These are phyloP conservation scores for Suillus decipiens DNA, from an alignment of 768 basidiomycete genomes.

Conservation along the genomic window DNA sequence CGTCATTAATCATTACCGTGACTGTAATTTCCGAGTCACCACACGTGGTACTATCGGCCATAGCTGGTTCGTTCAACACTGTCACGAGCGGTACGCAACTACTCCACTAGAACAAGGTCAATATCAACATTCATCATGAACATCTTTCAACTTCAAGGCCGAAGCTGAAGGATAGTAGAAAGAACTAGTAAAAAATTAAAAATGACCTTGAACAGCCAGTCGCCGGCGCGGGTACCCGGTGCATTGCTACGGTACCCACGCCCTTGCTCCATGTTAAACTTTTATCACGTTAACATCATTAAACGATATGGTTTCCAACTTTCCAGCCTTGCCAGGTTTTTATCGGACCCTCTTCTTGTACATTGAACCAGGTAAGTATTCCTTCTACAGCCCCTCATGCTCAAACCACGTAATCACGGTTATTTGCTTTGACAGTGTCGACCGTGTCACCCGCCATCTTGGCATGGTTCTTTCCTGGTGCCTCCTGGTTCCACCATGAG, in stretches of 20 bases:
- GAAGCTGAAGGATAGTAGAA: background rate
- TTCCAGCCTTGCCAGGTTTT: constrained; percentile 61
- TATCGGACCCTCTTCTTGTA: constrained; percentile 66
- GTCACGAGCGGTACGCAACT: too few species aligned
- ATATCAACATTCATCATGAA: too few species aligned
- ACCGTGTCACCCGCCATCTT: constrained; percentile 52
- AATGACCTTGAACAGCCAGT: background rate
- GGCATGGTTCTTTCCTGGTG: constrained; percentile 59
- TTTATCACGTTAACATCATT: too few species aligned
- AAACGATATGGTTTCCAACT: constrained; percentile 30
- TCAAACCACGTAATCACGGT: constrained; percentile 23
- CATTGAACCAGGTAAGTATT: constrained; percentile 57
- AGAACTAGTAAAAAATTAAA: background rate
- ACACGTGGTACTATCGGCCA: too few species aligned
- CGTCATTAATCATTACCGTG: too few species aligned
- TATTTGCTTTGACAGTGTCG: constrained; percentile 38
- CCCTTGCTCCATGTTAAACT: background rate
- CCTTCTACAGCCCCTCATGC: background rate
- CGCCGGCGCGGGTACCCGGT: background rate
- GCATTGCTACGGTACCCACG: background rate
- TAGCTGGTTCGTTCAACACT: too few species aligned
- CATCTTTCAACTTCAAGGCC: too few species aligned
- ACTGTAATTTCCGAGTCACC: too few species aligned
- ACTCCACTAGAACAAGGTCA: too few species aligned
- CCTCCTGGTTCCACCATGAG: constrained; percentile 66